A percentile compares a stretch with the other conserved stretches of the same genome.
These are phyloP conservation scores for Gardenia jasminoides DNA, from an alignment of 257 asterid species.

Conservation along the genomic window DNA sequence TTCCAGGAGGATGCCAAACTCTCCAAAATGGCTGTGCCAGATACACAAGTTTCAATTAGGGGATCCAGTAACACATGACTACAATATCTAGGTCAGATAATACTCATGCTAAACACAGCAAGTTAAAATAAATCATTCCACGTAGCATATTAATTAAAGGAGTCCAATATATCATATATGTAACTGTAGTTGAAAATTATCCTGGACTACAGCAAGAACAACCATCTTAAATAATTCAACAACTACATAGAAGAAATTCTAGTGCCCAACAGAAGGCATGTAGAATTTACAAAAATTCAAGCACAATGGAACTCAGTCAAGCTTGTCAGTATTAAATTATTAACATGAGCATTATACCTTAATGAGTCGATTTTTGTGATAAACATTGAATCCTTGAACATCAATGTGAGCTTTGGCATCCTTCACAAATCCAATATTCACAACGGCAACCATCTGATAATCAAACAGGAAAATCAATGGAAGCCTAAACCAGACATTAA, in stretches of 20 bases:
- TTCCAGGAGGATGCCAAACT: slow-evolving; percentile 96
- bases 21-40: slow-evolving; percentile 83
- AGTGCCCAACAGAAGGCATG: background rate
- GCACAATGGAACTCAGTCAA: background rate
- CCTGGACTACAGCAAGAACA: background rate
- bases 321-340: background rate
- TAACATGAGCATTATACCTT: slow-evolving; percentile 46
- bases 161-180: background rate
- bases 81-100: background rate
- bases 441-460: slow-evolving; percentile 76
- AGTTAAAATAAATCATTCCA: background rate
- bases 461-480: slow-evolving; percentile 13
- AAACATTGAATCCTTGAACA: slow-evolving; percentile 97
- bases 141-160: background rate
- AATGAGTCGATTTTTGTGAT: slow-evolving; percentile 94
- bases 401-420: slow-evolving; percentile 91
- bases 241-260: background rate
- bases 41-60: background rate
- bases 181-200: background rate
- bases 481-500: slow-evolving; percentile 13
- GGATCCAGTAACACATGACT: slow-evolving; percentile 11
- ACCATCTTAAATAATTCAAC: background rate
- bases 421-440: slow-evolving; percentile 94
- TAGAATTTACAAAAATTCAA: background rate
- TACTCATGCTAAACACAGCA: background rate